Evolutionary conservation across 441 rosid genomes (phyloP), one percentile per base, ranked within the genome.

Genomic region (Erysimum cheiri): DNA sequence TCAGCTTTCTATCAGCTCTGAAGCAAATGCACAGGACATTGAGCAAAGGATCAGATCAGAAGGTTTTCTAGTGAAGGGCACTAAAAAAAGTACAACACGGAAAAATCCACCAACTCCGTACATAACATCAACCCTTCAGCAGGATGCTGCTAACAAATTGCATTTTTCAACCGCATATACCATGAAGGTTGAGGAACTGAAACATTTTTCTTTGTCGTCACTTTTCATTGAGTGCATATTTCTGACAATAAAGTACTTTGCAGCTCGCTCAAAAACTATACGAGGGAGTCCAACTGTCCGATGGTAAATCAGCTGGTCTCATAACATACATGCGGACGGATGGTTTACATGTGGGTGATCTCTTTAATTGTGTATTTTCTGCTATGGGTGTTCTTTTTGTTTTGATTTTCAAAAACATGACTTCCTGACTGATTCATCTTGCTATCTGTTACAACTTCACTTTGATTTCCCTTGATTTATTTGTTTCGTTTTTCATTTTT

Each of bases 231-330:
- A 40, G 28, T 46, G 53, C 65, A 57, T 52, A 52, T 50, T 32
- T 56, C 71, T 54, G 64, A 69, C 72, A 61, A 43, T 40, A 53
- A 39, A 63, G 22, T 76, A 66, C 73, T 35, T 46, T 87, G 80
- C 93, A 95, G 99, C 85, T 92, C 72, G 98, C 99, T 26, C 98
- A 95, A 78, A 89, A 89, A 78, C 95, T 95, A 33, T 95, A 95
- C 60, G 99, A 95, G 81, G 99, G 99, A 48, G 78, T 95, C 80
- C 87, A 84, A 44, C 74, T 95, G 48, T 78, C 87, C 19, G 85
- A 89, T 71, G 91, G 90, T 69, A 77, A 83, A 82, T 88, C 90
- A 74, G 83, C 85, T 28, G 99, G 98, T 67, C 78, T 95, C 82
- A 91, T 95, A 79, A 95, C 99, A 50, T 95, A 95, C 80, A 84